A percentile compares a stretch with the other conserved stretches of the same genome.
Evolutionary conservation across 441 rosid genomes (phyloP).

Genomic region (Adansonia grandidieri): DNA sequence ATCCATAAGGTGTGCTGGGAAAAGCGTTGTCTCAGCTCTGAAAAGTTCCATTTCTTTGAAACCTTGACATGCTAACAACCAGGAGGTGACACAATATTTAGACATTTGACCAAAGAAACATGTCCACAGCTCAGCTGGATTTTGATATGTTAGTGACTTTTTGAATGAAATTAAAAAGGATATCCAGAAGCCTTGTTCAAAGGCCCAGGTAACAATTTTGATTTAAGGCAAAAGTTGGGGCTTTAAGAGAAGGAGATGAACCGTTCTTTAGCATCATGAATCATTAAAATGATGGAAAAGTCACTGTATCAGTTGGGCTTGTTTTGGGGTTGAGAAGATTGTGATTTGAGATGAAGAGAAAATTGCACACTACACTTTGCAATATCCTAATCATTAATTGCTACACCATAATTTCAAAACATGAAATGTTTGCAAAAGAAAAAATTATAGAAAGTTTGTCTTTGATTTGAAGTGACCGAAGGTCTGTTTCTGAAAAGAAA

Average conservation of each 20-base stretch:
- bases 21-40: background rate
- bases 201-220: background rate
- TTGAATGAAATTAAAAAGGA: background rate
- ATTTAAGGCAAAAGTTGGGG: background rate
- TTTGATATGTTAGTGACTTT: background rate
- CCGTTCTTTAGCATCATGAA: background rate
- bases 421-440: too few relatives aligned
- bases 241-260: background rate
- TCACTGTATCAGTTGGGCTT: too few relatives aligned
- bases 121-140: constrained; percentile 31
- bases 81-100: background rate
- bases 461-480: too few relatives aligned
- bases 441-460: too few relatives aligned
- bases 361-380: background rate
- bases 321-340: background rate
- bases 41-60: background rate
- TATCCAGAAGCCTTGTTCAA: background rate
- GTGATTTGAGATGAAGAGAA: background rate
- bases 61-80: background rate
- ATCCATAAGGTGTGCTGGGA: background rate
- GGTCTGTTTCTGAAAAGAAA: too few relatives aligned
- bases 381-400: too few relatives aligned
- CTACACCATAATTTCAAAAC: too few relatives aligned
- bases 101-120: background rate
- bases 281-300: background rate